Percentiles rank a stretch among this genome's conserved stretches.
Evolutionary conservation across 2,329 filamentous ascomycete species (phyloP).

Genomic region (Paradendryphiella salina): DNA sequence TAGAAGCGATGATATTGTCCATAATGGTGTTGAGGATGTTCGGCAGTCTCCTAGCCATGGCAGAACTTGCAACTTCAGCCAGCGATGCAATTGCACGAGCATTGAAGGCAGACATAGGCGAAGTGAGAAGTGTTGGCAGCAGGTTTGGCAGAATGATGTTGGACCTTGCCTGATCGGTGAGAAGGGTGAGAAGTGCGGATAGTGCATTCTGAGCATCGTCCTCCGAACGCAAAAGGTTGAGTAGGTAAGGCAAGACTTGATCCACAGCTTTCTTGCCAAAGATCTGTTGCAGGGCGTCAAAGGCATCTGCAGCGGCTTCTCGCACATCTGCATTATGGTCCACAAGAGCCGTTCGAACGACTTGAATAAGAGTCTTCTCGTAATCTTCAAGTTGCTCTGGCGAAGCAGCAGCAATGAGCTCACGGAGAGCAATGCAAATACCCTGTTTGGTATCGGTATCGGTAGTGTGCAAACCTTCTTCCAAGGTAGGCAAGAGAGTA

Average conservation of each 20-base stretch:
- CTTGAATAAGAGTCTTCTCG: constrained; percentile 91
- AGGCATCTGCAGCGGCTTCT: constrained; percentile 94
- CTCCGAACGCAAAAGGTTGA: constrained; percentile 84
- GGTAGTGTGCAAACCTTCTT: constrained; percentile 86
- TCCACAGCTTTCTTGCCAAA: constrained; percentile 94
- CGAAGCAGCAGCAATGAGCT: constrained; percentile 87
- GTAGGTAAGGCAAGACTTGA: constrained; percentile 88
- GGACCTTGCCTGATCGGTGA: constrained; percentile 89
- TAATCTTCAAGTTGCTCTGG: constrained; percentile 89
- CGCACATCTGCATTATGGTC: constrained; percentile 88
- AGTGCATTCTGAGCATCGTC: constrained; percentile 89
- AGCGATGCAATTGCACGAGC: constrained; percentile 90
- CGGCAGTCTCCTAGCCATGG: constrained; percentile 88
- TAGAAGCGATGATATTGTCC: constrained; percentile 82
- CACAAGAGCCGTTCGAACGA: constrained; percentile 88
- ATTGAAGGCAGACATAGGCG: constrained; percentile 92
- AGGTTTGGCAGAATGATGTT: constrained; percentile 97
- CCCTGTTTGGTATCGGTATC: constrained; percentile 94
- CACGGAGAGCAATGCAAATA: constrained; percentile 93
- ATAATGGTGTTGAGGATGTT: constrained; percentile 91
- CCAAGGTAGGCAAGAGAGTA: constrained; percentile 84
- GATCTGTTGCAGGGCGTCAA: constrained; percentile 91
- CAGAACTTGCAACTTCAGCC: constrained; percentile 83
- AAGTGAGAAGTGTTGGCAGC: constrained; percentile 86
- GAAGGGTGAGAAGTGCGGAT: constrained; percentile 85